A percentile compares a stretch with the other conserved stretches of the same genome.
Evolutionary conservation across 140 eudicot genomes (phyloP).

Genomic region (Artemisia princeps): DNA sequence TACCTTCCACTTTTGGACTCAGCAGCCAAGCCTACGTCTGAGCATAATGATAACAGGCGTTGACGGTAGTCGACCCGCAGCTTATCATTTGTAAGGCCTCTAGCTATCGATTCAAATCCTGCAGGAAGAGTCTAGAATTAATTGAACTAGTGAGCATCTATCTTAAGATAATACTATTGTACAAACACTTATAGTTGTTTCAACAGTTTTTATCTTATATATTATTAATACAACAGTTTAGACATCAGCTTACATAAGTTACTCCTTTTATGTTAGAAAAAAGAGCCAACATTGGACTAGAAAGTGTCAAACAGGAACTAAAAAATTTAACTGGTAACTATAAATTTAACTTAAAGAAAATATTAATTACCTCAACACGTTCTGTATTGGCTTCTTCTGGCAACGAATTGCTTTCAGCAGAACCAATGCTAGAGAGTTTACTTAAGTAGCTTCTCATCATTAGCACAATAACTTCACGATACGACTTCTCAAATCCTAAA

Average conservation of each 20-base stretch:
- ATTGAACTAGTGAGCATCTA: conserved; percentile 70
- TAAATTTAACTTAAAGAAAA: background rate
- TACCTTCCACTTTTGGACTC: conserved; percentile 97
- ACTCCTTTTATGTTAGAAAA: no score
- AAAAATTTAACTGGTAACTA: no score
- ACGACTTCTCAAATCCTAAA: conserved; percentile 92
- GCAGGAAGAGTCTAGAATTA: conserved; percentile 95
- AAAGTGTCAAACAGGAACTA: no score
- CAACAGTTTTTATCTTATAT: conserved; percentile 3
- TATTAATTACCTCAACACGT: conserved; percentile 70
- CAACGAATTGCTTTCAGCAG: conserved; percentile 76
- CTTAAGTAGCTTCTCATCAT: conserved; percentile 81
- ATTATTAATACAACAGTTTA: background rate
- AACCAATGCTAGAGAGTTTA: conserved; percentile 69
- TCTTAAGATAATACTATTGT: conserved; percentile 10
- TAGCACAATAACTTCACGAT: conserved; percentile 92
- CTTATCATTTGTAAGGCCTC: conserved; percentile 52
- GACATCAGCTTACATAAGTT: no score
- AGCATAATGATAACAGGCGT: conserved; percentile 89
- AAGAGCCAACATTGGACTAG: no score
- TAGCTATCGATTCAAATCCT: conserved; percentile 80
- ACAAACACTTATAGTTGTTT: conserved; percentile 5
- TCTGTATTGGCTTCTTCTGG: conserved; percentile 85
- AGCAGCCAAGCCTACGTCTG: conserved; percentile 98
- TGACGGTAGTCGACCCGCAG: conserved; percentile 87